These are phyloP conservation scores for Aspergillus ochraceoroseus DNA, from an alignment of 2,329 filamentous ascomycete genomes.

Conservation along the genomic window DNA sequence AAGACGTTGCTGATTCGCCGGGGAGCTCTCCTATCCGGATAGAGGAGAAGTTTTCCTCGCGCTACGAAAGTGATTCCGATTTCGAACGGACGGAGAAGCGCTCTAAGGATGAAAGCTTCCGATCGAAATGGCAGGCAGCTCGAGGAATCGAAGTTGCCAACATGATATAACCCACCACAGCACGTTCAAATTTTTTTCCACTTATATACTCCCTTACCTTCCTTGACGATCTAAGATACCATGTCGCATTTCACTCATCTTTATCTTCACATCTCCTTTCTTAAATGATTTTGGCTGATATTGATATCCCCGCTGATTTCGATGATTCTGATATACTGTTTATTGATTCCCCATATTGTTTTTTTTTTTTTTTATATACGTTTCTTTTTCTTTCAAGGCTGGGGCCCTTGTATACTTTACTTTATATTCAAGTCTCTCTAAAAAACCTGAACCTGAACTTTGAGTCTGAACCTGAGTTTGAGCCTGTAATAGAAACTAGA, in stretches of 20 bases:
- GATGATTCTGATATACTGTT: conserved; percentile 5
- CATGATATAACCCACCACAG: conserved; percentile 27
- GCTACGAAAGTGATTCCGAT: conserved; percentile 28
- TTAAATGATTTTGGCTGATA: conserved; percentile 2
- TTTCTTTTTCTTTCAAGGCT: not conserved
- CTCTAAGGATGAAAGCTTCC: conserved; percentile 24
- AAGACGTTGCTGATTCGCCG: conserved; percentile 22
- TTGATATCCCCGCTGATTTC: conserved; percentile 1
- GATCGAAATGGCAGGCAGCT: conserved; percentile 26
- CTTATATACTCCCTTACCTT: not conserved
- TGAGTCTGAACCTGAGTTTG: no score
- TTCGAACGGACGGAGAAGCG: conserved; percentile 20
- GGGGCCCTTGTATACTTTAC: conserved; percentile 1
- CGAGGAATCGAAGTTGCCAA: conserved; percentile 26
- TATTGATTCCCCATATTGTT: conserved; percentile 10
- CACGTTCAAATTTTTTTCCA: not conserved
- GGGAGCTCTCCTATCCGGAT: conserved; percentile 15
- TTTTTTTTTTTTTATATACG: conserved; percentile 2
- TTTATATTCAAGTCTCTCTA: not conserved
- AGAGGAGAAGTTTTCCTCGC: conserved; percentile 16
- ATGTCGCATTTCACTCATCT: not conserved
- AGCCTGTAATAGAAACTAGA: no score
- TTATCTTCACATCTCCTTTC: not conserved
- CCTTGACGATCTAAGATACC: conserved; percentile 6
- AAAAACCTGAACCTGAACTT: no score